Percentiles rank a stretch among this genome's conserved stretches.
Conservation (phyloP, 148 eudicot species). For the Drosera capensis region DNA sequence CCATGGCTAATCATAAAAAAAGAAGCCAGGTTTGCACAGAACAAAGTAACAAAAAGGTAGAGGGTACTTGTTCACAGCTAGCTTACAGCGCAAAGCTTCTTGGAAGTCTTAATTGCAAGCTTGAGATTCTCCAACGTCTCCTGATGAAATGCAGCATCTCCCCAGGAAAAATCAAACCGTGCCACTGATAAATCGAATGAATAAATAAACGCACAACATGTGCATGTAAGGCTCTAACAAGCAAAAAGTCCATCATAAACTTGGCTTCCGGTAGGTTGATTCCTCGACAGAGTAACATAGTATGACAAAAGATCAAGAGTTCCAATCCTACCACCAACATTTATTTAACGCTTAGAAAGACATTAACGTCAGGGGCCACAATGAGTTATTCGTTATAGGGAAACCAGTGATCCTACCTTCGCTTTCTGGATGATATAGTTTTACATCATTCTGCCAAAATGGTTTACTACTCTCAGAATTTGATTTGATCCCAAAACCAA, state of each 20-base stretch:
- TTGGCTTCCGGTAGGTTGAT: background rate
- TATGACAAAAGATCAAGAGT: too few species aligned
- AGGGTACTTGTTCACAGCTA: background rate
- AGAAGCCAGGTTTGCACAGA: background rate
- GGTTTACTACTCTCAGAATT: too few species aligned
- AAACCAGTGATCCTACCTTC: too few species aligned
- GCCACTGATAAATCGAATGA: slow-evolving; percentile 34
- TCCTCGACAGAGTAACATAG: too few species aligned
- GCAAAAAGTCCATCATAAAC: background rate
- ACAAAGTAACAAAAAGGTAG: background rate
- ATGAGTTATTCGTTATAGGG: too few species aligned
- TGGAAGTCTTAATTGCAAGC: slow-evolving; percentile 59
- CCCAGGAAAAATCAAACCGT: slow-evolving; percentile 93
- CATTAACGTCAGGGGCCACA: too few species aligned
- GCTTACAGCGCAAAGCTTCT: slow-evolving; percentile 82
- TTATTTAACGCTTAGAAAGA: too few species aligned
- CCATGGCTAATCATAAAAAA: background rate
- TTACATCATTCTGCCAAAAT: too few species aligned
- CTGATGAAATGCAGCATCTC: slow-evolving; percentile 64
- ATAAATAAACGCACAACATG: background rate
- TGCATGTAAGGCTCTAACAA: background rate
- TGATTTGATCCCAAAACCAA: too few species aligned
- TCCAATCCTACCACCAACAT: too few species aligned
- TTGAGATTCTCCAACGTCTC: slow-evolving; percentile 75
- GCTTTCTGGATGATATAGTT: too few species aligned